A percentile compares a stretch with the other conserved stretches of the same genome.
phyloP scores from a whole-genome alignment of 331 rosid genomes.

The Dryas integrifolia region DNA sequence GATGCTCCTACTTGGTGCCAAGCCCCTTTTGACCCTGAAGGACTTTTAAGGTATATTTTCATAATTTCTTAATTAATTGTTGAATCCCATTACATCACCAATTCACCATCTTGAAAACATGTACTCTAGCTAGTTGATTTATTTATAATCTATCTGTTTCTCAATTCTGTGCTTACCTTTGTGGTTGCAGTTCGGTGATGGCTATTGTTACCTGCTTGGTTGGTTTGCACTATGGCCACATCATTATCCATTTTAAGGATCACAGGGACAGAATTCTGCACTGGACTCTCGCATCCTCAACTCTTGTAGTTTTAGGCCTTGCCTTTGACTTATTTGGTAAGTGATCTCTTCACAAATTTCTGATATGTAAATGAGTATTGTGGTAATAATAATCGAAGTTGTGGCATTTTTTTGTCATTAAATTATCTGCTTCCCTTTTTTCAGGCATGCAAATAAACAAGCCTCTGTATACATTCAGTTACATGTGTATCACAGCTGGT shows the following conservation, averaged over 20 bases:
- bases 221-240: constrained; percentile 90
- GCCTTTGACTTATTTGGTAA: constrained; percentile 66
- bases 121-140: neutral
- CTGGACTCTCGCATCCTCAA: constrained; percentile 76
- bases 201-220: constrained; percentile 88
- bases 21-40: constrained; percentile 99
- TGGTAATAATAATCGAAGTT: neutral
- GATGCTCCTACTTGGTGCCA: constrained; percentile 99
- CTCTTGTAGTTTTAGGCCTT: constrained; percentile 60
- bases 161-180: constrained; percentile 19
- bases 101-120: neutral
- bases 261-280: constrained; percentile 71
- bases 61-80: neutral
- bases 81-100: neutral
- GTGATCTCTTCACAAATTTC: neutral
- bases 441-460: constrained; percentile 92
- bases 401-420: neutral
- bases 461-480: constrained; percentile 82
- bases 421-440: constrained; percentile 13
- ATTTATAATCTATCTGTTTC: neutral
- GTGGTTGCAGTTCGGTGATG: constrained; percentile 69
- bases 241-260: constrained; percentile 81
- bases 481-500: constrained; percentile 80
- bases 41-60: constrained; percentile 59
- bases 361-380: neutral